These are phyloP conservation scores for Wickerhamiella slavikovae DNA, from an alignment of 805 yeast species.

Conservation along the genomic window DNA sequence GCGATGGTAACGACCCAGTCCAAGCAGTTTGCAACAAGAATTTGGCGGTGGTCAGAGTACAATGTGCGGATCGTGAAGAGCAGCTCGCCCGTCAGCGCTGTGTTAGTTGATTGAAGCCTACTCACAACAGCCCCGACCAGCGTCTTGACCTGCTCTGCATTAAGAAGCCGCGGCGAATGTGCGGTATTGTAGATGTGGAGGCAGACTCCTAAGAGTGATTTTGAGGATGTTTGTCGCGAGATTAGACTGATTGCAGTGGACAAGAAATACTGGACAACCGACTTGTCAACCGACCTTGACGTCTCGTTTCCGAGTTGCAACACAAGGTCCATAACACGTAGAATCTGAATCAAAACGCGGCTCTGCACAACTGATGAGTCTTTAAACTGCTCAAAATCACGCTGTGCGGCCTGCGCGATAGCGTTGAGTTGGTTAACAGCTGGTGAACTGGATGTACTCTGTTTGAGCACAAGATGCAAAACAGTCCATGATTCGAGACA, in stretches of 20 bases:
- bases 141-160: not conserved
- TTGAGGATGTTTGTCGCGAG: constrained; percentile 3
- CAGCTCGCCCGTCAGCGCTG: constrained; percentile 3
- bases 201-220: constrained; percentile 6
- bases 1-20: constrained; percentile 2
- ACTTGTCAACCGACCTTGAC: not conserved
- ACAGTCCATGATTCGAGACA: constrained; percentile 3
- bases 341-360: constrained; percentile 8
- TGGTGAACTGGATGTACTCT: too few species aligned
- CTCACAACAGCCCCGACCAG: constrained; percentile 1
- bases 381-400: constrained; percentile 2
- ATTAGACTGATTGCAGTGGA: constrained; percentile 3
- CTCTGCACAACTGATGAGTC: constrained; percentile 4
- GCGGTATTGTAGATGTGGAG: constrained; percentile 4
- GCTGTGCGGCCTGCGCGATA: constrained; percentile 1
- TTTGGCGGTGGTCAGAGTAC: constrained; percentile 1
- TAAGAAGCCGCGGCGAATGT: constrained; percentile 1
- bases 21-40: constrained; percentile 1
- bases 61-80: constrained; percentile 1
- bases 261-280: constrained; percentile 2
- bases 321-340: constrained; percentile 6
- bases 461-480: constrained; percentile 1
- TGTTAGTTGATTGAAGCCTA: constrained; percentile 1
- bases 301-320: constrained; percentile 2
- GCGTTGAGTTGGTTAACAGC: constrained; percentile 1